Percentiles rank a stretch among this genome's conserved stretches.
These are phyloP conservation scores for Begonia loranthoides DNA, from an alignment of 306 rosid genomes.

Conservation along the genomic window DNA sequence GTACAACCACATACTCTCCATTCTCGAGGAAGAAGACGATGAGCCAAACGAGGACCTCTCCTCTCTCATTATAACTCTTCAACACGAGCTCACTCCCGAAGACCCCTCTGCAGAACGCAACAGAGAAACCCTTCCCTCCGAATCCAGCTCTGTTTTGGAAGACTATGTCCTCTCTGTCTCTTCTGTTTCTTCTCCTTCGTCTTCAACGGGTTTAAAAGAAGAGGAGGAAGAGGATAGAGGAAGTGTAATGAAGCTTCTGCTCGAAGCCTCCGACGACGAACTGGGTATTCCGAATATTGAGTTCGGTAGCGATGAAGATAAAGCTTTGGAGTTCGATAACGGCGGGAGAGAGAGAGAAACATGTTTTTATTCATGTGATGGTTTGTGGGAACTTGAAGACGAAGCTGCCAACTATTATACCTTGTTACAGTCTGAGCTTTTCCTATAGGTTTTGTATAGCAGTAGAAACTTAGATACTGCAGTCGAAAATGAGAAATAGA, in stretches of 20 bases:
- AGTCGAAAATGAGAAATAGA: no score
- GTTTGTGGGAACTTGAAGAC: conserved; percentile 77
- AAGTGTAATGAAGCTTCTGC: conserved; percentile 56
- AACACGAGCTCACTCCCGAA: conserved; percentile 37
- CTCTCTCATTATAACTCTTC: conserved; percentile 48
- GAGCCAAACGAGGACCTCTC: conserved; percentile 45
- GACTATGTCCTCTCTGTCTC: no score
- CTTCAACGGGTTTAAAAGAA: neutral
- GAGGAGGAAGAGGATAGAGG: conserved; percentile 37
- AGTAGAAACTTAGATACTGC: no score
- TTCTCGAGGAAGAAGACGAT: conserved; percentile 65
- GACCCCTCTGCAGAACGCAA: conserved; percentile 5
- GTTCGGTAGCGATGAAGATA: conserved; percentile 1
- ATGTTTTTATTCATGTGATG: conserved; percentile 23
- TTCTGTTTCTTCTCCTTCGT: neutral
- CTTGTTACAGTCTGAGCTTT: conserved; percentile 62
- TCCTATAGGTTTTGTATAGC: conserved; percentile 18
- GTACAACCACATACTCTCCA: conserved; percentile 43
- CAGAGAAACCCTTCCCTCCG: conserved; percentile 8
- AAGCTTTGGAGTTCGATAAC: conserved; percentile 12
- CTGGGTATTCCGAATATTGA: conserved; percentile 61
- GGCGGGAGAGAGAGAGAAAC: conserved; percentile 7
- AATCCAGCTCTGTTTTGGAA: neutral
- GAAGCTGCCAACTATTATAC: conserved; percentile 65
- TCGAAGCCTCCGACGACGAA: conserved; percentile 84